Percentiles rank a stretch among this genome's conserved stretches.
phyloP scores from a whole-genome alignment of 75 land plant genomes.

The Isoetes taiwanensis region DNA sequence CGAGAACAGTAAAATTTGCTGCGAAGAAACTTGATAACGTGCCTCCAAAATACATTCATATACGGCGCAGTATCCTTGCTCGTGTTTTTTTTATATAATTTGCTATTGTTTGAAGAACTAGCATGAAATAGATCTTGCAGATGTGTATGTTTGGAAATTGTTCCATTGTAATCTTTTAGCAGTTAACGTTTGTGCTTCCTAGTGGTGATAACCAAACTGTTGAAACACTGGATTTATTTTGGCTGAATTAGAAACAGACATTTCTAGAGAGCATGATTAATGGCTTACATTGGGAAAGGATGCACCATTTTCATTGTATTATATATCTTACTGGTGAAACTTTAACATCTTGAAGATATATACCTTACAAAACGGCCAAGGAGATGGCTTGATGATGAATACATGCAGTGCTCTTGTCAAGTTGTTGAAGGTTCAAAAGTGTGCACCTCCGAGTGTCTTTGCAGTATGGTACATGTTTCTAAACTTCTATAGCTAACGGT shows the following conservation, averaged over 20 bases:
- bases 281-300: no score
- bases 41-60: conserved; percentile 31
- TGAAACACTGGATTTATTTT: no score
- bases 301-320: no score
- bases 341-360: conserved; percentile 39
- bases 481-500: no score
- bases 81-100: not conserved
- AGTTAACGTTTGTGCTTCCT: no score
- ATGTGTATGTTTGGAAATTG: no score
- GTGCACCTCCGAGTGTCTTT: conserved; percentile 69
- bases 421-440: conserved; percentile 22
- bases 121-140: no score
- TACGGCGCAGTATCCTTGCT: conserved; percentile 70
- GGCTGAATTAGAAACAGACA: no score
- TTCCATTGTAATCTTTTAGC: no score
- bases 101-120: not conserved
- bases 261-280: no score
- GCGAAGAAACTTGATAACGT: conserved; percentile 28
- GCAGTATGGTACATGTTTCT: conserved; percentile 34
- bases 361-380: conserved; percentile 56
- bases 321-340: no score
- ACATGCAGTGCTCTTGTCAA: conserved; percentile 67
- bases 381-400: conserved; percentile 56
- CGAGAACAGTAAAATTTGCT: conserved; percentile 18
- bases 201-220: no score